These are phyloP conservation scores for Spergularia bocconei DNA, from an alignment of 148 eudicot species.

Conservation along the genomic window DNA sequence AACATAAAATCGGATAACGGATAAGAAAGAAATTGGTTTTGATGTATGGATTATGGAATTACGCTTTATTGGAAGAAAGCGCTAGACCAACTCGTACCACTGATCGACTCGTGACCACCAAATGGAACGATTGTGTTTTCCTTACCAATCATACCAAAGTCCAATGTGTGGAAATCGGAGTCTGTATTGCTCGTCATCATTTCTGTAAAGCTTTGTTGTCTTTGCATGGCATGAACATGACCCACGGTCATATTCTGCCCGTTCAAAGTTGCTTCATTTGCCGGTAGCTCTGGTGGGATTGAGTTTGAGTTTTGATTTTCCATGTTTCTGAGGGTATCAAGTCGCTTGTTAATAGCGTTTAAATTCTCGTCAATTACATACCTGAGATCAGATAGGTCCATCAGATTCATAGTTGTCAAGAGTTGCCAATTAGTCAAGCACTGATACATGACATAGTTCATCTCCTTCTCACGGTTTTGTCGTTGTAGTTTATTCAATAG, in stretches of 20 bases:
- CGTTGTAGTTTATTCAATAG: constrained; percentile 3
- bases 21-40: too few relatives aligned
- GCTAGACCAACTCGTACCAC: too few relatives aligned
- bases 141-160: too few relatives aligned
- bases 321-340: background rate
- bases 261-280: too few relatives aligned
- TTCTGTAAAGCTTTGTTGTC: background rate
- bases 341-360: background rate
- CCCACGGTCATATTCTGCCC: too few relatives aligned
- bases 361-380: constrained; percentile 1
- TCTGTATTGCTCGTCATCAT: too few relatives aligned
- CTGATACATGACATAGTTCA: background rate
- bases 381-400: background rate
- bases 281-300: background rate
- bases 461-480: constrained; percentile 11
- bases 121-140: too few relatives aligned
- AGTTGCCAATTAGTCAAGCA: background rate
- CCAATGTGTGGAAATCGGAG: too few relatives aligned
- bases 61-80: too few relatives aligned
- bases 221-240: background rate
- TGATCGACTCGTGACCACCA: too few relatives aligned
- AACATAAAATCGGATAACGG: too few relatives aligned
- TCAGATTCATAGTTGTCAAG: background rate
- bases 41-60: too few relatives aligned
- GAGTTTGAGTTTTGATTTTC: background rate